Evolutionary conservation across 164 flowering plant species (phyloP).

Genomic region (Tetrastigma voinierianum): DNA sequence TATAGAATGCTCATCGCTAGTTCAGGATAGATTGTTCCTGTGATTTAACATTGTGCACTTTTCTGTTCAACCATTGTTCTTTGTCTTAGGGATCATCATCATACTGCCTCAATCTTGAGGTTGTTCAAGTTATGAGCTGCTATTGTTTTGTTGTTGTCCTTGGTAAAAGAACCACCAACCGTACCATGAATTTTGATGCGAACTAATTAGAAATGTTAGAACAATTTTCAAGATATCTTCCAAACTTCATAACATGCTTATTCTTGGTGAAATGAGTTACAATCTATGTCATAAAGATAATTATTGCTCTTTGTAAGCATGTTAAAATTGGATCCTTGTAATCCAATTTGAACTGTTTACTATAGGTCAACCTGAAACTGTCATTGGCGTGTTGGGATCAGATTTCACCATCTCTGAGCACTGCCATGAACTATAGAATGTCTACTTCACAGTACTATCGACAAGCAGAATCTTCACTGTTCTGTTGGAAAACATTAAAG

Average conservation of each 20-base stretch:
- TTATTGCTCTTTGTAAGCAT: no score
- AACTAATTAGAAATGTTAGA: no score
- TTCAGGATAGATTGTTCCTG: neutral
- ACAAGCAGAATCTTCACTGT: neutral
- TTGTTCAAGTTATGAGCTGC: neutral
- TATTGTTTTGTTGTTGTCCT: neutral
- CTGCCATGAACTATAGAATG: neutral
- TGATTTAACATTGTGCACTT: neutral
- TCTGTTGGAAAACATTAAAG: neutral
- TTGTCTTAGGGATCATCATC: neutral
- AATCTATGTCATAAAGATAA: neutral
- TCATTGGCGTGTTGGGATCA: neutral
- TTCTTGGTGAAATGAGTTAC: neutral
- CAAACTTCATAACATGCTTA: neutral
- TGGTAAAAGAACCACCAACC: no score
- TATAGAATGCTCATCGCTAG: neutral
- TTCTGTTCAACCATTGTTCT: neutral
- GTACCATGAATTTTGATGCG: neutral
- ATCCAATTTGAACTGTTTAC: neutral
- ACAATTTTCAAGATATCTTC: no score
- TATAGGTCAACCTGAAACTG: neutral
- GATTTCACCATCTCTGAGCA: neutral
- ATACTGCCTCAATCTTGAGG: neutral
- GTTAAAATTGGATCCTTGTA: neutral
- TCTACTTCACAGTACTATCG: neutral